A percentile compares a stretch with the other conserved stretches of the same genome.
These are phyloP conservation scores for Zopfochytrium polystomum DNA, from an alignment of 371 early-diverging fungal genomes.

Conservation along the genomic window DNA sequence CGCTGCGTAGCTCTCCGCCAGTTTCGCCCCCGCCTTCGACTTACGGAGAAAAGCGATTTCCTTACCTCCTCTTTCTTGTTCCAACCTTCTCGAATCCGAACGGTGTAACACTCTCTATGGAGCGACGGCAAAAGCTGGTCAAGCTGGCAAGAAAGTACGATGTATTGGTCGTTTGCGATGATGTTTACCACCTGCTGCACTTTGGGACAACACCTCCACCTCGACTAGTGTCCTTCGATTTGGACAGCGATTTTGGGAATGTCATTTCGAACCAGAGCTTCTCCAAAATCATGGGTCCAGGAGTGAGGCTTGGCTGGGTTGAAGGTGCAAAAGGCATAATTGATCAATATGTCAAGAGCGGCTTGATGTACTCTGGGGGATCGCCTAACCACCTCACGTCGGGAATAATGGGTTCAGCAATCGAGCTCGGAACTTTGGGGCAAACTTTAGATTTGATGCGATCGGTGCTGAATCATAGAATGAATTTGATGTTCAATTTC, in stretches of 20 bases:
- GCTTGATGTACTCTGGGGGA: constrained; percentile 36
- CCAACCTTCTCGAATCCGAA: constrained; percentile 63
- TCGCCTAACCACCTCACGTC: constrained; percentile 32
- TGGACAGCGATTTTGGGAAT: constrained; percentile 25
- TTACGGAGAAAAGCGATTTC: constrained; percentile 15
- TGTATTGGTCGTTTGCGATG: constrained; percentile 60
- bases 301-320: constrained; percentile 45
- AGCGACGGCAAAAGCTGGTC: constrained; percentile 43
- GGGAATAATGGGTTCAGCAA: constrained; percentile 7
- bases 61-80: constrained; percentile 54
- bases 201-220: constrained; percentile 30
- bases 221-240: constrained; percentile 17
- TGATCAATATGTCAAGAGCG: constrained; percentile 15
- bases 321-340: constrained; percentile 33
- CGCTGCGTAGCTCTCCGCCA: not conserved
- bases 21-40: constrained; percentile 4
- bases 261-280: constrained; percentile 45
- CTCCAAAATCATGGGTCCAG: constrained; percentile 42
- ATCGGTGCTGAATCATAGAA: constrained; percentile 10
- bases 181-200: constrained; percentile 59
- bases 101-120: constrained; percentile 34
- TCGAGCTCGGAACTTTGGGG: constrained; percentile 17
- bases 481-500: constrained; percentile 17
- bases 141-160: constrained; percentile 51
- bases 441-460: constrained; percentile 17